These are phyloP conservation scores for Eutypella sp. DNA, from an alignment of 2,329 filamentous ascomycete genomes.

Conservation along the genomic window DNA sequence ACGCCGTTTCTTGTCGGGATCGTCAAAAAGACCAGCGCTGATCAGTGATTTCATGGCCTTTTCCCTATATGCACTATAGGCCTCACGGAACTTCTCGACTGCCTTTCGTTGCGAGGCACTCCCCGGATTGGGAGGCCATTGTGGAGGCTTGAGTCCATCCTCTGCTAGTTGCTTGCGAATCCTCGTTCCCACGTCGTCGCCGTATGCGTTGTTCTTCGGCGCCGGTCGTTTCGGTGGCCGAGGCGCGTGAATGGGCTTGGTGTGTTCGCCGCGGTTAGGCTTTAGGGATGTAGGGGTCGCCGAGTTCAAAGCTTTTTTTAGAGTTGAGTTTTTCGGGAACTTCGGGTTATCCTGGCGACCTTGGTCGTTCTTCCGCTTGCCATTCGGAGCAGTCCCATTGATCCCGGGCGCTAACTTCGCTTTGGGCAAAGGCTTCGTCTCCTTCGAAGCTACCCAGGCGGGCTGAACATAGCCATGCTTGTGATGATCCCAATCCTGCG, in stretches of 20 bases:
- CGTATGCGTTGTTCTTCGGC: slow-evolving; percentile 11
- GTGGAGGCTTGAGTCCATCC: slow-evolving; percentile 49
- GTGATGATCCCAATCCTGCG: neutral
- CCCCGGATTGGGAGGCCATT: slow-evolving; percentile 52
- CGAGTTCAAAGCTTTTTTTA: neutral
- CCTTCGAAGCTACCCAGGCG: neutral
- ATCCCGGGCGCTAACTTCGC: neutral
- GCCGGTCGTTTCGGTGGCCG: neutral
- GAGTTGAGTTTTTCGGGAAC: neutral
- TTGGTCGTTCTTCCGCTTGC: neutral
- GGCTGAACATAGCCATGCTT: neutral
- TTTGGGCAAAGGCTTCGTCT: neutral
- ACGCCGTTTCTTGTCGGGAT: slow-evolving; percentile 57
- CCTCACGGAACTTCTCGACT: slow-evolving; percentile 51
- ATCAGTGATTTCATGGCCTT: slow-evolving; percentile 54
- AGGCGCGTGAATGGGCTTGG: neutral
- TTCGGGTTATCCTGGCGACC: neutral
- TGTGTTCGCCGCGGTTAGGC: neutral
- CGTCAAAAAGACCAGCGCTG: slow-evolving; percentile 57
- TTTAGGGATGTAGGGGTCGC: neutral
- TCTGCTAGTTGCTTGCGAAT: slow-evolving; percentile 50
- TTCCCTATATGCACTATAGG: slow-evolving; percentile 52
- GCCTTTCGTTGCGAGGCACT: slow-evolving; percentile 44
- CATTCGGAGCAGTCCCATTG: neutral
- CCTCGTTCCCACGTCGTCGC: slow-evolving; percentile 35